phyloP scores from a whole-genome alignment of 2,329 filamentous ascomycete species.

The Penicillium nordicum region DNA sequence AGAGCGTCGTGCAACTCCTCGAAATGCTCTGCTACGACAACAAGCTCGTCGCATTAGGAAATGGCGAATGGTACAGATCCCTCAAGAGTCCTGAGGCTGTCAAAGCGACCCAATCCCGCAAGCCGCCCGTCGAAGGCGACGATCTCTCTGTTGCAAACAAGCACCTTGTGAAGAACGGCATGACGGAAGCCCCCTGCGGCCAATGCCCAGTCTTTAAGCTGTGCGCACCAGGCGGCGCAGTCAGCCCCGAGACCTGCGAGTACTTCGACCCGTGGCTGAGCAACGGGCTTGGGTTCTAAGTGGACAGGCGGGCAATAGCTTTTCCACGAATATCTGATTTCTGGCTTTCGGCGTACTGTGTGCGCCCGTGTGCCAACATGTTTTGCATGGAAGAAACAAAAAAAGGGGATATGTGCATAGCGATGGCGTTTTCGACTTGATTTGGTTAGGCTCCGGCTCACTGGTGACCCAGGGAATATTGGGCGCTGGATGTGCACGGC shows the following conservation, averaged over 20 bases:
- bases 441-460: conserved; percentile 5
- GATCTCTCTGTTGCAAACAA: conserved; percentile 37
- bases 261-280: conserved; percentile 86
- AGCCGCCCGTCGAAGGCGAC: conserved; percentile 27
- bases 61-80: conserved; percentile 50
- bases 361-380: conserved; percentile 14
- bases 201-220: conserved; percentile 89
- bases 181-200: conserved; percentile 87
- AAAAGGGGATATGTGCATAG: conserved; percentile 35
- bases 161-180: conserved; percentile 60
- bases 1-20: conserved; percentile 79
- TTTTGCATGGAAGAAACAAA: conserved; percentile 22
- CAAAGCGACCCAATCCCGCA: conserved; percentile 34
- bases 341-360: conserved; percentile 8
- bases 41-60: conserved; percentile 63
- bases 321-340: background rate
- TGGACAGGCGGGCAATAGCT: background rate
- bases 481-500: conserved; percentile 3
- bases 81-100: conserved; percentile 40
- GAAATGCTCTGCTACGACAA: conserved; percentile 88
- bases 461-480: background rate
- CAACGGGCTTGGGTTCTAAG: conserved; percentile 37
- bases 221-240: conserved; percentile 84
- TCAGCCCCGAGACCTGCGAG: conserved; percentile 83
- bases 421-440: conserved; percentile 35